A percentile compares a stretch with the other conserved stretches of the same genome.
These are phyloP conservation scores for Abortiporus biennis DNA, from an alignment of 1,284 basidiomycete species.

Conservation along the genomic window DNA sequence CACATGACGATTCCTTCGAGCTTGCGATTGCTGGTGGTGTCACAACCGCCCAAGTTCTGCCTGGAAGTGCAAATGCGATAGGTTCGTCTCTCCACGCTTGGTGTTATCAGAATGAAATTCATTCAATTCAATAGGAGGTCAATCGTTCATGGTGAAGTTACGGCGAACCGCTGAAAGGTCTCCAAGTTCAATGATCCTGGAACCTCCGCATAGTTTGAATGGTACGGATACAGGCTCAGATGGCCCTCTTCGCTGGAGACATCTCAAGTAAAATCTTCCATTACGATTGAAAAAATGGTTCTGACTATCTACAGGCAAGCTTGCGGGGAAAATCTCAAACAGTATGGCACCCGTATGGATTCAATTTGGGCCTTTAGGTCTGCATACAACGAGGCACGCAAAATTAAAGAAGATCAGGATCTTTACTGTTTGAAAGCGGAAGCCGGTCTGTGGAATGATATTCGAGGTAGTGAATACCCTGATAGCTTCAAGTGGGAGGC, in stretches of 20 bases:
- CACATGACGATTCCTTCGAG: constrained; percentile 38
- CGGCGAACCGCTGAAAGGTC: constrained; percentile 38
- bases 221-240: constrained; percentile 23
- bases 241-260: constrained; percentile 34
- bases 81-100: constrained; percentile 13
- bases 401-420: constrained; percentile 74
- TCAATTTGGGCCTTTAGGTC: constrained; percentile 52
- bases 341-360: constrained; percentile 51
- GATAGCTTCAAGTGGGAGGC: constrained; percentile 81
- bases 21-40: constrained; percentile 42
- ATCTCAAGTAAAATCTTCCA: constrained; percentile 32
- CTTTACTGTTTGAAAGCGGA: constrained; percentile 57
- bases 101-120: background rate
- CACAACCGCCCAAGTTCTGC: constrained; percentile 37
- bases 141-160: constrained; percentile 49
- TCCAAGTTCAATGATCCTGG: constrained; percentile 39
- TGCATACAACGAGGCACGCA: constrained; percentile 65
- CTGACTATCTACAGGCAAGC: constrained; percentile 39
- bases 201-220: constrained; percentile 36
- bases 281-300: background rate
- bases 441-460: constrained; percentile 50
- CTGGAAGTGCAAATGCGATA: constrained; percentile 25
- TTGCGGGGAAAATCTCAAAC: constrained; percentile 46
- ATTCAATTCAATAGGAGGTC: constrained; percentile 32
- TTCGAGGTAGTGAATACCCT: constrained; percentile 58